phyloP scores from a whole-genome alignment of 148 eudicot species.

The Gaultheria prostrata region DNA sequence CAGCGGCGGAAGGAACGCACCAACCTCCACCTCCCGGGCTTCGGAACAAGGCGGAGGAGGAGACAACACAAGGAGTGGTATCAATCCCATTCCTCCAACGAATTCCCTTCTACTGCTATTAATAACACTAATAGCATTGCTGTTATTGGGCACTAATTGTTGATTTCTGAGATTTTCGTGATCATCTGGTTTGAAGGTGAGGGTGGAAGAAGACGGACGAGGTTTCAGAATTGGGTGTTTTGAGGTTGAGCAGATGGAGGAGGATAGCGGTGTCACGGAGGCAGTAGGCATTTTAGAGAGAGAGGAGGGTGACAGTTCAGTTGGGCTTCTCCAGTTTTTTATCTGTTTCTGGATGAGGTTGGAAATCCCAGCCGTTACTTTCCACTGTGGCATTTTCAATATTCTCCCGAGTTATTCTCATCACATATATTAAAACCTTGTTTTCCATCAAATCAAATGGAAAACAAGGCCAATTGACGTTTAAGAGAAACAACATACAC shows the following conservation, averaged over 20 bases:
- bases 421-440: too few relatives aligned
- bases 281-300: conserved; percentile 30
- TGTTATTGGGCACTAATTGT: neutral
- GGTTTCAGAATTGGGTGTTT: conserved; percentile 23
- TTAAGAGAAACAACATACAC: too few relatives aligned
- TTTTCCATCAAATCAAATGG: too few relatives aligned
- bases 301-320: conserved; percentile 5
- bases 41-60: conserved; percentile 25
- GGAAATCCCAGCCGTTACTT: neutral
- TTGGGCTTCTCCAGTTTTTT: conserved; percentile 15
- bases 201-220: conserved; percentile 19
- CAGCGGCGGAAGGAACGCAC: conserved; percentile 63
- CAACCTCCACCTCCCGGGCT: conserved; percentile 77
- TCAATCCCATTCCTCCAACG: conserved; percentile 40
- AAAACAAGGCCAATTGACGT: too few relatives aligned
- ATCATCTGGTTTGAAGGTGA: conserved; percentile 15
- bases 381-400: too few relatives aligned
- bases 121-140: neutral
- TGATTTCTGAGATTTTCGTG: neutral
- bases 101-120: conserved; percentile 53
- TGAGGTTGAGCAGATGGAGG: conserved; percentile 32
- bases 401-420: too few relatives aligned
- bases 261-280: conserved; percentile 32
- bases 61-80: conserved; percentile 20
- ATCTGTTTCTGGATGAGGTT: conserved; percentile 29